A percentile compares a stretch with the other conserved stretches of the same genome.
Conservation (phyloP, 108 stramenopile species). For the Nitzschia sp. region DNA sequence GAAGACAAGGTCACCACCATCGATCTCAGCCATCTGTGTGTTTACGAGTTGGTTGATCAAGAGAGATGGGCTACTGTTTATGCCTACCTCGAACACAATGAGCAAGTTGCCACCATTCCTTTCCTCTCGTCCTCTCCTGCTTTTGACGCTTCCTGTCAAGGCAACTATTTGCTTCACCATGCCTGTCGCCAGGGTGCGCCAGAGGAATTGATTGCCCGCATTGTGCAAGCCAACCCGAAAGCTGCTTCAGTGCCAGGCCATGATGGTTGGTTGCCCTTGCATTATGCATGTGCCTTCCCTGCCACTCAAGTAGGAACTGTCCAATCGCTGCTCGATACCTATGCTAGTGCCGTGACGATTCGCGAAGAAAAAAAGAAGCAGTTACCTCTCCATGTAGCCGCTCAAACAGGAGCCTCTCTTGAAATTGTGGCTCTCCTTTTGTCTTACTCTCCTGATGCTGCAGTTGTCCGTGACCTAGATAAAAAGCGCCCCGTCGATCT, state of each 20-base stretch:
- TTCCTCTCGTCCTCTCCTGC: background rate
- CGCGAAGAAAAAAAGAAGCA: slow-evolving; percentile 40
- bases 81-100: background rate
- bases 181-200: slow-evolving; percentile 58
- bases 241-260: slow-evolving; percentile 50
- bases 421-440: slow-evolving; percentile 48
- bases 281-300: slow-evolving; percentile 62
- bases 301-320: slow-evolving; percentile 57
- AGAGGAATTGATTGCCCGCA: slow-evolving; percentile 38
- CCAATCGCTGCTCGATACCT: slow-evolving; percentile 53
- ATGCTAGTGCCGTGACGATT: slow-evolving; percentile 58
- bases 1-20: background rate
- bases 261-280: slow-evolving; percentile 59
- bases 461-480: slow-evolving; percentile 43
- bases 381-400: slow-evolving; percentile 74
- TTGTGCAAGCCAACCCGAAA: slow-evolving; percentile 43
- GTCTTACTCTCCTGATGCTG: slow-evolving; percentile 46
- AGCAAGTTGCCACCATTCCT: background rate
- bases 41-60: slow-evolving; percentile 1
- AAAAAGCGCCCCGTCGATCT: slow-evolving; percentile 29
- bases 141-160: background rate
- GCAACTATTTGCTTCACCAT: slow-evolving; percentile 46
- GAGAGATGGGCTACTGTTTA: slow-evolving; percentile 10
- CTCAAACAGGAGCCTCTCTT: slow-evolving; percentile 53
- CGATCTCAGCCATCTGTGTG: background rate